Evolutionary conservation across 2,329 filamentous ascomycete species (phyloP).

Genomic region (Aspergillus alliaceus): DNA sequence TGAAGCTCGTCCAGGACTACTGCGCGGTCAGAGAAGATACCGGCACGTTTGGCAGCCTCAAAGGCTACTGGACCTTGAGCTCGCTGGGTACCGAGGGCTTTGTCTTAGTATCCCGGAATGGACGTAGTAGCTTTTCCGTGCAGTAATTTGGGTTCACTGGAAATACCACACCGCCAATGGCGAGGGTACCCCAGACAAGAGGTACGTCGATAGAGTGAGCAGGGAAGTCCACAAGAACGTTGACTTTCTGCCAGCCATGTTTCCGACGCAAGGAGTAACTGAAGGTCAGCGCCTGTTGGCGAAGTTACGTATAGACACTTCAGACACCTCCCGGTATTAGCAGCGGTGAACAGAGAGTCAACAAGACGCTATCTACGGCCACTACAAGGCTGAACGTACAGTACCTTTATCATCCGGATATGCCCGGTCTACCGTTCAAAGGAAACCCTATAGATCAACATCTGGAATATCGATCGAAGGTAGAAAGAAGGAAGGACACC

Average conservation of each 20-base stretch:
- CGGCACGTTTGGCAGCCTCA: conserved; percentile 9
- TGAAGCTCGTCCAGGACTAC: conserved; percentile 12
- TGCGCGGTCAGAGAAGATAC: conserved; percentile 8
- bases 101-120: conserved; percentile 9
- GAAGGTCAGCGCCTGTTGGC: conserved; percentile 11
- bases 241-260: conserved; percentile 20
- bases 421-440: conserved; percentile 12
- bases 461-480: conserved; percentile 13
- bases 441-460: conserved; percentile 14
- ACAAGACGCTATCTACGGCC: background rate
- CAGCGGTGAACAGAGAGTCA: conserved; percentile 9
- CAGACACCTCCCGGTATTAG: conserved; percentile 3
- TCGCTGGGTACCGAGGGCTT: conserved; percentile 13
- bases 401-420: conserved; percentile 9
- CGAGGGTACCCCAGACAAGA: conserved; percentile 19
- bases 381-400: background rate
- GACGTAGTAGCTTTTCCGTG: conserved; percentile 20
- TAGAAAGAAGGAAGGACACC: conserved; percentile 7
- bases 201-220: conserved; percentile 17
- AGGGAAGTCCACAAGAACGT: conserved; percentile 18
- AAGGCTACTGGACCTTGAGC: conserved; percentile 4
- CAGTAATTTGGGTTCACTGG: conserved; percentile 27
- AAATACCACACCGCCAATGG: conserved; percentile 27
- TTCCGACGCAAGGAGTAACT: conserved; percentile 9
- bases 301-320: conserved; percentile 12